Conservation (phyloP, 208 protist species). For the Wallacemonas sp. region DNA sequence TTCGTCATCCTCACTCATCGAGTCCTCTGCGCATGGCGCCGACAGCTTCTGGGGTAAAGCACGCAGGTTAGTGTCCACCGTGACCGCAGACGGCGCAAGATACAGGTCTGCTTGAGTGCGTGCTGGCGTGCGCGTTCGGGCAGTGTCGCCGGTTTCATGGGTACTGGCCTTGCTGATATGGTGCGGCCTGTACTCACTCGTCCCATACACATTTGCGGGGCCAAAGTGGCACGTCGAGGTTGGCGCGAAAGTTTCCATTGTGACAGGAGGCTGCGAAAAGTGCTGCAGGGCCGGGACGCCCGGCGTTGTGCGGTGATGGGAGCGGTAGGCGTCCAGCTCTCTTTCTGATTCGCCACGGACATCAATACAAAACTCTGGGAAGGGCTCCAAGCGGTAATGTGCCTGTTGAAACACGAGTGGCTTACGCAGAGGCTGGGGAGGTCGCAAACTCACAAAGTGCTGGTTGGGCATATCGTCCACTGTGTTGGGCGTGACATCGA, state of each 20-base stretch:
- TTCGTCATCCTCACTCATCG: constrained; percentile 11
- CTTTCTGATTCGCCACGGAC: constrained; percentile 19
- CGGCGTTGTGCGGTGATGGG: constrained; percentile 9
- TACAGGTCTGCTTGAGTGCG: not conserved
- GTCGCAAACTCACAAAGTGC: constrained; percentile 1
- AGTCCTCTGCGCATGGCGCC: not conserved
- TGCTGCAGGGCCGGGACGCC: constrained; percentile 25
- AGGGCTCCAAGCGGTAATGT: constrained; percentile 29
- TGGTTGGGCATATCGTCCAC: constrained; percentile 1
- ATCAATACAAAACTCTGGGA: constrained; percentile 50
- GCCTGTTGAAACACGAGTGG: constrained; percentile 42
- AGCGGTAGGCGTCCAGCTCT: constrained; percentile 23
- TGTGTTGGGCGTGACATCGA: not conserved
- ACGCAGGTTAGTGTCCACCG: constrained; percentile 2
- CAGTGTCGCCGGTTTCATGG: constrained; percentile 1
- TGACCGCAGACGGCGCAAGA: not conserved
- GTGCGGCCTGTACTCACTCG: constrained; percentile 3
- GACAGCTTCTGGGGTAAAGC: not conserved
- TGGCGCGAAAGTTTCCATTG: constrained; percentile 37
- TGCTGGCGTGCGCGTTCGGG: not conserved
- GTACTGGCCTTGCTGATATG: constrained; percentile 15
- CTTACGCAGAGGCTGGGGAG: constrained; percentile 17
- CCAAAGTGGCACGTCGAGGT: constrained; percentile 16
- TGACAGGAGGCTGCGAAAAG: constrained; percentile 41
- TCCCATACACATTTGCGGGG: not conserved